phyloP scores from a whole-genome alignment of 1,284 basidiomycete species.

The Cutaneotrichosporon dermatis region DNA sequence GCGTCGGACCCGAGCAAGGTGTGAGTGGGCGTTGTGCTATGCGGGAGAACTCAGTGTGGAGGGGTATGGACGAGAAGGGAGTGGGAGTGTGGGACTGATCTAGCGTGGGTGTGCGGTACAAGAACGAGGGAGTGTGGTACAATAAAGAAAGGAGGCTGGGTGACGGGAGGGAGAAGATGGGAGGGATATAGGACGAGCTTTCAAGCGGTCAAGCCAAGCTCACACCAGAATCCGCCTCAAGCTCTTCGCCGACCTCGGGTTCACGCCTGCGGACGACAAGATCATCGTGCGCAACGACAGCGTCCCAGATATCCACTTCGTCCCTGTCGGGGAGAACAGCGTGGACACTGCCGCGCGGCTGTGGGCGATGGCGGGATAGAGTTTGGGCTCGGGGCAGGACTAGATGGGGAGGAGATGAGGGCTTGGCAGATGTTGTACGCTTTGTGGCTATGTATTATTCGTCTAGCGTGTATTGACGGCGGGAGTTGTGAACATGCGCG shows the following conservation, averaged over 20 bases:
- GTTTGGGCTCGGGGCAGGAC: background rate
- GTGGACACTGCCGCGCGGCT: slow-evolving; percentile 39
- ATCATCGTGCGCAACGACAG: slow-evolving; percentile 42
- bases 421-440: background rate
- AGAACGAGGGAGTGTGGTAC: no score
- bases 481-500: no score
- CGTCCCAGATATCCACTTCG: slow-evolving; percentile 36
- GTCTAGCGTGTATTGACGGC: no score
- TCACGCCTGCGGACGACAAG: slow-evolving; percentile 30
- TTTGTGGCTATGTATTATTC: background rate
- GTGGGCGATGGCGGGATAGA: slow-evolving; percentile 33
- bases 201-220: background rate
- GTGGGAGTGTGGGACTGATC: no score
- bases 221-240: slow-evolving; percentile 34
- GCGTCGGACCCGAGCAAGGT: slow-evolving; percentile 29
- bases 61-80: no score
- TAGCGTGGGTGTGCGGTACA: no score
- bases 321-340: slow-evolving; percentile 29
- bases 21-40: slow-evolving; percentile 23
- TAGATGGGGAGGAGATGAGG: background rate
- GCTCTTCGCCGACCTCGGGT: slow-evolving; percentile 35
- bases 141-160: background rate
- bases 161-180: background rate
- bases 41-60: no score
- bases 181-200: background rate